A percentile compares a stretch with the other conserved stretches of the same genome.
Evolutionary conservation across 1,284 basidiomycete genomes (phyloP).

Genomic region (Abortiporus biennis): DNA sequence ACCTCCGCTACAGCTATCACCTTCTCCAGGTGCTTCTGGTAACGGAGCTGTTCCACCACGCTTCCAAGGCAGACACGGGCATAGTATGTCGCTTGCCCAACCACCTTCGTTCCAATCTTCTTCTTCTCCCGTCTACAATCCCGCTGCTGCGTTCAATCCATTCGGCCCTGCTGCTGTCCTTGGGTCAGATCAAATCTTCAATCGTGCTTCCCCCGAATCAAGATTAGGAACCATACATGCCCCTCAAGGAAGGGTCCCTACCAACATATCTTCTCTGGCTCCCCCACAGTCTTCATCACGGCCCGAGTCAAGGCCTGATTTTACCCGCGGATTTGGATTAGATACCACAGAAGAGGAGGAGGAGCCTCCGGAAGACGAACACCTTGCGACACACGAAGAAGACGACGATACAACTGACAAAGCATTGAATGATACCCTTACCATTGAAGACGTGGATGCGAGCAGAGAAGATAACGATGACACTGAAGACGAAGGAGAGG

Average conservation of each 20-base stretch:
- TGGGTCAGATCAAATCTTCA: constrained; percentile 40
- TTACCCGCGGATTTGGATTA: constrained; percentile 68
- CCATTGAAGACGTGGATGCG: constrained; percentile 18
- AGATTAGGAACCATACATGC: constrained; percentile 36
- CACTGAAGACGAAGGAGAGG: constrained; percentile 28
- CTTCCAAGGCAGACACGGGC: constrained; percentile 54
- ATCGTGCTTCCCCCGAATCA: constrained; percentile 6
- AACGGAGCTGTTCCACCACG: constrained; percentile 27
- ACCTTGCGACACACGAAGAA: constrained; percentile 21
- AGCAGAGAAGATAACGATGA: constrained; percentile 21
- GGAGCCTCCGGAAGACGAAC: constrained; percentile 22
- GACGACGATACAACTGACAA: constrained; percentile 32
- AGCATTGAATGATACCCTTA: constrained; percentile 28
- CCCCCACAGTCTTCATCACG: constrained; percentile 36
- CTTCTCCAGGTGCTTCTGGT: constrained; percentile 27
- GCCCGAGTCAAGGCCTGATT: constrained; percentile 61
- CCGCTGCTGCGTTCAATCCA: constrained; percentile 45
- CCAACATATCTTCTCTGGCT: constrained; percentile 39
- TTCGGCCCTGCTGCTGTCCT: constrained; percentile 51
- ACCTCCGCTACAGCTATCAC: constrained; percentile 41
- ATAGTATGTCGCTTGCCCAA: constrained; percentile 65
- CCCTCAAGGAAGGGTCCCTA: constrained; percentile 54
- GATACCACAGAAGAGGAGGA: constrained; percentile 68
- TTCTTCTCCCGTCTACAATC: constrained; percentile 31
- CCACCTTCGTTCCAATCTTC: constrained; percentile 30